phyloP scores from a whole-genome alignment of 148 eudicot species.

The Rhododendron henanense region DNA sequence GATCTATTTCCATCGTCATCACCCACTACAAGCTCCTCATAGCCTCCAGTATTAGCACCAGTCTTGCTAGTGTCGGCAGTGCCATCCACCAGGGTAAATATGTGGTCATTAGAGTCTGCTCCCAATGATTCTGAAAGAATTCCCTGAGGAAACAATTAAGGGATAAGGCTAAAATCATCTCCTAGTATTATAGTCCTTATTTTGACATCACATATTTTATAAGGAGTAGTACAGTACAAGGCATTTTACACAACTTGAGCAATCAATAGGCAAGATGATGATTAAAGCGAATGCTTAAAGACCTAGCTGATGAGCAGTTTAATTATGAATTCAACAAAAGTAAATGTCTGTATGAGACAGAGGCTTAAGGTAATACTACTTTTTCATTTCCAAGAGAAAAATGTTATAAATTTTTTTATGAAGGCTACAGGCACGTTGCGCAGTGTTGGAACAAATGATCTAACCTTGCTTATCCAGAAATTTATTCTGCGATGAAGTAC shows the following conservation, averaged over 20 bases:
- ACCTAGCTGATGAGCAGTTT: conserved; percentile 6
- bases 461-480: conserved; percentile 97
- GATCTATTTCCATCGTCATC: conserved; percentile 84
- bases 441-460: neutral
- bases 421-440: neutral
- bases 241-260: neutral
- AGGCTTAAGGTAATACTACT: neutral
- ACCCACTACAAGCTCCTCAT: conserved; percentile 69
- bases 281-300: neutral
- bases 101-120: conserved; percentile 48
- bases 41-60: conserved; percentile 38
- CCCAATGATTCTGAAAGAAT: conserved; percentile 63
- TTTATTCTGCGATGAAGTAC: conserved; percentile 66
- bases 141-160: conserved; percentile 45
- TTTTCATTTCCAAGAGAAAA: neutral
- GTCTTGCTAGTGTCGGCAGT: conserved; percentile 43
- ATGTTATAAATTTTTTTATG: neutral
- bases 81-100: conserved; percentile 67
- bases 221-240: neutral
- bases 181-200: neutral
- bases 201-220: neutral
- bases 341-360: neutral
- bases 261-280: neutral
- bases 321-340: neutral
- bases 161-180: neutral